Conservation (phyloP, 1,284 basidiomycete species). For the Fomitopsis pinicola region DNA sequence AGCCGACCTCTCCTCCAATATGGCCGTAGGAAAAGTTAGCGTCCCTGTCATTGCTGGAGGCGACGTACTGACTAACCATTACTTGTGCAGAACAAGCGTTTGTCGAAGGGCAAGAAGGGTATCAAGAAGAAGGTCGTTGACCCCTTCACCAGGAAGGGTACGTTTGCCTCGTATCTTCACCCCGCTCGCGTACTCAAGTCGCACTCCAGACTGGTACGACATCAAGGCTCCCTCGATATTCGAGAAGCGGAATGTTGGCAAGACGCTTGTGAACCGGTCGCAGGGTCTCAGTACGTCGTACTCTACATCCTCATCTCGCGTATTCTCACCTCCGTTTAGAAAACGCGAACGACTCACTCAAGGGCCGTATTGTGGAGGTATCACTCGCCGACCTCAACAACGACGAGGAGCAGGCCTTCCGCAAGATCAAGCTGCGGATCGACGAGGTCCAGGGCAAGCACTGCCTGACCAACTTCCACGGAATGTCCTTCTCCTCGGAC, state of each 20-base stretch:
- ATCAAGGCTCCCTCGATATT: slow-evolving; percentile 99
- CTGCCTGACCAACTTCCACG: slow-evolving; percentile 99
- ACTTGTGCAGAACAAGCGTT: slow-evolving; percentile 84
- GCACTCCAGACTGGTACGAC: slow-evolving; percentile 90
- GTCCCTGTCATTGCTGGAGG: background rate
- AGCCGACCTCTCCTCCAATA: slow-evolving; percentile 42
- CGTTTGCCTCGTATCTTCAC: slow-evolving; percentile 12
- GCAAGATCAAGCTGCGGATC: slow-evolving; percentile 98
- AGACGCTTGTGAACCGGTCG: slow-evolving; percentile 98
- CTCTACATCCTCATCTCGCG: background rate
- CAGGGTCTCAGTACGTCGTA: slow-evolving; percentile 88
- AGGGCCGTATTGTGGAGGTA: slow-evolving; percentile 95
- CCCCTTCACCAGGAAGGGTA: slow-evolving; percentile 99
- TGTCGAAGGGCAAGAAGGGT: slow-evolving; percentile 99
- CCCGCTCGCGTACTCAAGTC: slow-evolving; percentile 3
- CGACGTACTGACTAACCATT: slow-evolving; percentile 1
- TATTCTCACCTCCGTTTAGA: slow-evolving; percentile 44
- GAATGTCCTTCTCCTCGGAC: slow-evolving; percentile 99
- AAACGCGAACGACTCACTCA: slow-evolving; percentile 98
- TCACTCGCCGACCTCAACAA: slow-evolving; percentile 99
- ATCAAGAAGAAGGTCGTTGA: slow-evolving; percentile 99
- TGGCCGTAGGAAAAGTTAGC: slow-evolving; percentile 89
- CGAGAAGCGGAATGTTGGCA: slow-evolving; percentile 95
- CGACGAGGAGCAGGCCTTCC: slow-evolving; percentile 99
- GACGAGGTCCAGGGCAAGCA: slow-evolving; percentile 99